Percentiles rank a stretch among this genome's conserved stretches.
These are phyloP conservation scores for Mortierella antarctica DNA, from an alignment of 192 early-diverging fungal species.

Conservation along the genomic window DNA sequence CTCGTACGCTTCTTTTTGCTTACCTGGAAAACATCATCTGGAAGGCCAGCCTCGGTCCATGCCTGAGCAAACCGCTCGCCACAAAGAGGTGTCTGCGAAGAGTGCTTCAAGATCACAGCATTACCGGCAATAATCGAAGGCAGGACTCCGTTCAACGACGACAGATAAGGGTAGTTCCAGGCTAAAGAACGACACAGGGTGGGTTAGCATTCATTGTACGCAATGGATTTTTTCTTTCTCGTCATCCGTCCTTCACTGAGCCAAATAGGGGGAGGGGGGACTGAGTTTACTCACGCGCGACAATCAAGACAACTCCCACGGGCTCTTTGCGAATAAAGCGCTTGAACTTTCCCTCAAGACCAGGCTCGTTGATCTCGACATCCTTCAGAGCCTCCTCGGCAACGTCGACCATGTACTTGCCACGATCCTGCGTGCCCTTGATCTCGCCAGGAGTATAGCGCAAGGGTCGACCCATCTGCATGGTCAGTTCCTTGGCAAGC, in stretches of 20 bases:
- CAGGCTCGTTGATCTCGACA: slow-evolving; percentile 59
- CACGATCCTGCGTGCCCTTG: slow-evolving; percentile 75
- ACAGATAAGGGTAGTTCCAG: slow-evolving; percentile 90
- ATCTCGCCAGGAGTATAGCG: slow-evolving; percentile 75
- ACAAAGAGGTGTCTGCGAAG: slow-evolving; percentile 82
- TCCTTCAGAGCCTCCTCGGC: slow-evolving; percentile 72
- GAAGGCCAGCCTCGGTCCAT: slow-evolving; percentile 75
- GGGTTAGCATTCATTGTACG: background rate
- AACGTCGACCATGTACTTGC: slow-evolving; percentile 73
- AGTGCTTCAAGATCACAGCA: slow-evolving; percentile 80
- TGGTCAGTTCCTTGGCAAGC: slow-evolving; percentile 65
- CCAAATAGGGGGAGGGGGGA: background rate
- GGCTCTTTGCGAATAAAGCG: slow-evolving; percentile 79
- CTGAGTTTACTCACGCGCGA: slow-evolving; percentile 54
- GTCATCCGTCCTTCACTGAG: background rate
- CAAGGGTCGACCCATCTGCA: slow-evolving; percentile 78
- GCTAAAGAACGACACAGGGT: slow-evolving; percentile 39
- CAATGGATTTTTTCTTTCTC: slow-evolving; percentile 3
- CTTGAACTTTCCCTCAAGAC: slow-evolving; percentile 62
- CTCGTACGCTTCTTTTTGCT: background rate
- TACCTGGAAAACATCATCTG: slow-evolving; percentile 73
- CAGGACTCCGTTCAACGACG: slow-evolving; percentile 79
- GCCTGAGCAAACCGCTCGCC: slow-evolving; percentile 75
- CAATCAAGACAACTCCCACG: slow-evolving; percentile 71
- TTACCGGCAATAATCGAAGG: slow-evolving; percentile 86